Evolutionary conservation across 192 early-diverging fungal genomes (phyloP), one percentile per base, ranked within the genome.

Genomic region (Podila epigama): DNA sequence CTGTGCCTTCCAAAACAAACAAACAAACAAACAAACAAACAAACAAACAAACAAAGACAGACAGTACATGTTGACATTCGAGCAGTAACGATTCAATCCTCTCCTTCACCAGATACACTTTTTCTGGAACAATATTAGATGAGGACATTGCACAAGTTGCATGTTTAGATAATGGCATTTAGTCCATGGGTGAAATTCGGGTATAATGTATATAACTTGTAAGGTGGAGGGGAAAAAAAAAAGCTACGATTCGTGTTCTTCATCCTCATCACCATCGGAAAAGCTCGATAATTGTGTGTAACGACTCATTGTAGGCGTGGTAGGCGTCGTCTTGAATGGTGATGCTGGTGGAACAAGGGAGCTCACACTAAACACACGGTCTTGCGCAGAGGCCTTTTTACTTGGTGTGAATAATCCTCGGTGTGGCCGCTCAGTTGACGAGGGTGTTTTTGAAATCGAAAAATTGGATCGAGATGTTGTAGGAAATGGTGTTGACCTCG

Each of bases 391-490:
- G 29, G 51, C 63, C 42, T 59, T 68, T n/a, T 77, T 77, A 20
- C 73, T 77, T 1, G 73, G 73, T 5, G 73, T 77, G 35, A 56
- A 77, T 5, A 77, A 39, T 44, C 73, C 73, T 18, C 66, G 73
- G 39, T 68, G 73, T 39, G n/a, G 36, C 37, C 28, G 35, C 28
- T 68, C 54, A 4, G 44, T 18, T 56, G 60, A n/a, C 40, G 65
- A 28, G 10, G 27, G 44, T 25, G 27, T 25, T 2, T 25, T 12
- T 12, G 44, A 10, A n/a, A 2, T 6, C 1, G 29, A 16, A 51
- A 32, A 33, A 22, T 5, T 22, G n/a, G n/a, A n/a, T n/a, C n/a
- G n/a, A n/a, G n/a, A n/a, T n/a, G n/a, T n/a, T n/a, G n/a, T n/a
- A n/a, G n/a, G n/a, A n/a, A n/a, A n/a, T n/a, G n/a, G n/a, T n/a